Conservation (phyloP, 2,329 filamentous ascomycete species). For the Penicillium sp. region DNA sequence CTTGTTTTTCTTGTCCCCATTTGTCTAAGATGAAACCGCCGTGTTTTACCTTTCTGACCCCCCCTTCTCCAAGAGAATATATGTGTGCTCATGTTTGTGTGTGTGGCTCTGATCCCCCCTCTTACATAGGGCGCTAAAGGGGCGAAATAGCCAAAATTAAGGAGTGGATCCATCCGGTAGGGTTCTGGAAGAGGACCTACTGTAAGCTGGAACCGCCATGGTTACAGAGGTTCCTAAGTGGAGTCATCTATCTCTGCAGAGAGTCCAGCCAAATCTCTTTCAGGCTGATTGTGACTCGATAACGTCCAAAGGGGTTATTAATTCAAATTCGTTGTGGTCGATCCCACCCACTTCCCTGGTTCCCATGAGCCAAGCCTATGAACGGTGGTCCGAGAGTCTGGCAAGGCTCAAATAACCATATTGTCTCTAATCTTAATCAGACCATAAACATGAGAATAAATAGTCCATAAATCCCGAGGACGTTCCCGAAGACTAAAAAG, state of each 20-base stretch:
- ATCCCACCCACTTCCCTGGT: neutral
- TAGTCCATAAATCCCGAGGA: too few relatives aligned
- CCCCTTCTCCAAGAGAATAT: neutral
- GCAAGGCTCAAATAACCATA: neutral
- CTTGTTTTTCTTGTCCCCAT: neutral
- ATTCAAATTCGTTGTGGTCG: neutral
- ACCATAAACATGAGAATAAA: too few relatives aligned
- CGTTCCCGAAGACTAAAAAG: too few relatives aligned
- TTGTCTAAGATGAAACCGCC: neutral
- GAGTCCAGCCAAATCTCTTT: neutral
- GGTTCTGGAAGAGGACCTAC: slow-evolving; percentile 9
- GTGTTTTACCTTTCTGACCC: neutral
- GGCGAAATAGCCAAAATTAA: neutral
- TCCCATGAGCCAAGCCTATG: neutral
- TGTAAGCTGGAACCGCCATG: slow-evolving; percentile 15
- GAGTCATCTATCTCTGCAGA: neutral
- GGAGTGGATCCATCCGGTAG: slow-evolving; percentile 1
- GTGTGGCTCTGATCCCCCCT: neutral
- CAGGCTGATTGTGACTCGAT: neutral
- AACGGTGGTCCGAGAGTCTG: neutral
- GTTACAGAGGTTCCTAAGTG: slow-evolving; percentile 10
- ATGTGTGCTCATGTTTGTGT: neutral
- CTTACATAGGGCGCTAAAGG: neutral
- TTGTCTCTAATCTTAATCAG: too few relatives aligned
- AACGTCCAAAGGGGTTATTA: neutral